Conservation (phyloP, 2,329 filamentous ascomycete genomes). For the Fusarium robinianum region DNA sequence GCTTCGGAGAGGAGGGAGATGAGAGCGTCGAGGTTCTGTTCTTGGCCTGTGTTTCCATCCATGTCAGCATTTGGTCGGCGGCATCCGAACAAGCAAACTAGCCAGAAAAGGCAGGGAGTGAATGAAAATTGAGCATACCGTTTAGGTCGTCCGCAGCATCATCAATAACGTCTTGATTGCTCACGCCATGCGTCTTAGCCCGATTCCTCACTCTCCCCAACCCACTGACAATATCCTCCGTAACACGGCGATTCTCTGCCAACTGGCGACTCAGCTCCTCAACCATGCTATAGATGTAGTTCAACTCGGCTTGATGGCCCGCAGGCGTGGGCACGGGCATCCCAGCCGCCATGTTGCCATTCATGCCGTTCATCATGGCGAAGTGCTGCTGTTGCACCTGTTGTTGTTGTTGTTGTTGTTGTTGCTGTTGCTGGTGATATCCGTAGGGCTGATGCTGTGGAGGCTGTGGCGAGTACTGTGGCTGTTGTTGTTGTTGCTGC, state of each 20-base stretch:
- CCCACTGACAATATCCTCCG: conserved; percentile 67
- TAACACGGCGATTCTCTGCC: conserved; percentile 62
- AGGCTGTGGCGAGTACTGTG: conserved; percentile 18
- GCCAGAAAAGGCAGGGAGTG: conserved; percentile 8
- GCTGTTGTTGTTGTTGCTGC: conserved; percentile 16
- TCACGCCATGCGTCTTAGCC: conserved; percentile 56
- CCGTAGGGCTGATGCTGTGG: conserved; percentile 32
- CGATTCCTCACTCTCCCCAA: conserved; percentile 64
- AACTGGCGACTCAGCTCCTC: conserved; percentile 68
- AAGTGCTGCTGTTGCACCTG: conserved; percentile 31
- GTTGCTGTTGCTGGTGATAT: conserved; percentile 29
- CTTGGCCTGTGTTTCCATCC: too few species aligned
- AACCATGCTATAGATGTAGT: conserved; percentile 70
- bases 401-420: conserved; percentile 26
- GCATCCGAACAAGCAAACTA: not conserved
- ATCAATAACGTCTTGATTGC: conserved; percentile 62
- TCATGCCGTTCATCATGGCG: conserved; percentile 54
- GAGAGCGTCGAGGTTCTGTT: conserved; percentile 63
- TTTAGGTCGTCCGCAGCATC: conserved; percentile 61
- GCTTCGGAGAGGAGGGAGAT: conserved; percentile 65
- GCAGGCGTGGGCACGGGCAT: conserved; percentile 64
- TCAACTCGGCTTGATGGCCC: conserved; percentile 69
- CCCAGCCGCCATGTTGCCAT: conserved; percentile 53
- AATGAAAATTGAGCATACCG: conserved; percentile 46
- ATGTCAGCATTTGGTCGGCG: too few species aligned